These are phyloP conservation scores for Moesziomyces sp. DNA, from an alignment of 1,284 basidiomycete genomes.

Conservation along the genomic window DNA sequence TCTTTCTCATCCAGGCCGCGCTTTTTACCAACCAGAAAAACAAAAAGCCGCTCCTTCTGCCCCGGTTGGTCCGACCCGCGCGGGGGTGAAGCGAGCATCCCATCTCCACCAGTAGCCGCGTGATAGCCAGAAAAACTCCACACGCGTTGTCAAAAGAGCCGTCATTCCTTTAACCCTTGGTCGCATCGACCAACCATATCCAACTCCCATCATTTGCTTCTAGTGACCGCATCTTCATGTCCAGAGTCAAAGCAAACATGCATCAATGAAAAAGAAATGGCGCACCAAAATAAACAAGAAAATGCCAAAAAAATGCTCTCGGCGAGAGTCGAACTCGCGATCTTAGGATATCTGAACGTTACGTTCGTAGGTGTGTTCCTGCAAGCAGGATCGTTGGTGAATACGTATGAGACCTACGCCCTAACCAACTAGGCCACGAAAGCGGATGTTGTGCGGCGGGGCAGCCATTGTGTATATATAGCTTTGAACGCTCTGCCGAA, in stretches of 20 bases:
- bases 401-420: constrained; percentile 45
- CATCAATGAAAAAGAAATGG: not conserved
- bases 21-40: too few species aligned
- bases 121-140: too few species aligned
- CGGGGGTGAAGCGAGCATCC: too few species aligned
- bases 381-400: constrained; percentile 34
- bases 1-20: too few species aligned
- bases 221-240: not conserved
- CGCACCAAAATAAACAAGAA: not conserved
- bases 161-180: too few species aligned
- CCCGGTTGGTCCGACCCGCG: too few species aligned
- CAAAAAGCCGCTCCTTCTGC: too few species aligned
- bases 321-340: constrained; percentile 47
- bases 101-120: too few species aligned
- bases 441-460: not conserved
- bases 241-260: not conserved
- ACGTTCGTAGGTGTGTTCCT: constrained; percentile 33
- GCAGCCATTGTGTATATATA: not conserved
- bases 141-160: too few species aligned
- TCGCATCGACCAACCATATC: too few species aligned
- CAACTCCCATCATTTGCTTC: too few species aligned
- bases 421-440: constrained; percentile 52
- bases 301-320: constrained; percentile 17
- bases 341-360: constrained; percentile 36
- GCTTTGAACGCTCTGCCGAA: too few species aligned